Conservation (phyloP, 192 early-diverging fungal species). For the Thoreauomyces humboldtii region DNA sequence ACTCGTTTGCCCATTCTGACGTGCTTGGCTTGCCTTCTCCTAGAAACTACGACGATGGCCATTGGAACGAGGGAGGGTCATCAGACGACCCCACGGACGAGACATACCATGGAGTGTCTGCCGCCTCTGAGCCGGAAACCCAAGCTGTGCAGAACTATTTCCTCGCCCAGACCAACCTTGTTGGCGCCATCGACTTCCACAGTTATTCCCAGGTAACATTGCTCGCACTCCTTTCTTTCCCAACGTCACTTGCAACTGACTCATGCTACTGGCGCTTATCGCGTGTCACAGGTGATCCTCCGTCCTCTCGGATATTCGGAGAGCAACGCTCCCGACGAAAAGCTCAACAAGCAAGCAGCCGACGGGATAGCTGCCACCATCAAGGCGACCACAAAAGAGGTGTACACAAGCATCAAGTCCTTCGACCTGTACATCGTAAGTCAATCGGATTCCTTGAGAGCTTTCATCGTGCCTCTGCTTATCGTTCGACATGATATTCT, state of each 20-base stretch:
- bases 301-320: conserved; percentile 53
- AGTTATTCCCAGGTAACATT: conserved; percentile 27
- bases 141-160: conserved; percentile 51
- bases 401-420: conserved; percentile 45
- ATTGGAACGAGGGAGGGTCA: conserved; percentile 54
- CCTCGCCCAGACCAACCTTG: conserved; percentile 36
- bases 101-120: conserved; percentile 47
- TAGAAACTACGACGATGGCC: conserved; percentile 31
- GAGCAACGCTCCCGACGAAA: conserved; percentile 38
- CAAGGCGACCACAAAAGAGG: conserved; percentile 39
- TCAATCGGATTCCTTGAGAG: no score
- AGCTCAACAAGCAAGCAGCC: conserved; percentile 41
- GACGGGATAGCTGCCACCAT: conserved; percentile 41
- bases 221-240: not conserved
- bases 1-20: not conserved
- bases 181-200: conserved; percentile 61
- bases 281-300: conserved; percentile 60
- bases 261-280: conserved; percentile 1
- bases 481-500: no score
- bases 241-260: no score
- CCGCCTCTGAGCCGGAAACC: conserved; percentile 51
- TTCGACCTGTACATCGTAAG: conserved; percentile 49
- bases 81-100: conserved; percentile 48
- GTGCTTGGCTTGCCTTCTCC: not conserved
- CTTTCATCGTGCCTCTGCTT: no score